Evolutionary conservation across 2,329 filamentous ascomycete genomes (phyloP).

Genomic region (Dothistroma septosporum): DNA sequence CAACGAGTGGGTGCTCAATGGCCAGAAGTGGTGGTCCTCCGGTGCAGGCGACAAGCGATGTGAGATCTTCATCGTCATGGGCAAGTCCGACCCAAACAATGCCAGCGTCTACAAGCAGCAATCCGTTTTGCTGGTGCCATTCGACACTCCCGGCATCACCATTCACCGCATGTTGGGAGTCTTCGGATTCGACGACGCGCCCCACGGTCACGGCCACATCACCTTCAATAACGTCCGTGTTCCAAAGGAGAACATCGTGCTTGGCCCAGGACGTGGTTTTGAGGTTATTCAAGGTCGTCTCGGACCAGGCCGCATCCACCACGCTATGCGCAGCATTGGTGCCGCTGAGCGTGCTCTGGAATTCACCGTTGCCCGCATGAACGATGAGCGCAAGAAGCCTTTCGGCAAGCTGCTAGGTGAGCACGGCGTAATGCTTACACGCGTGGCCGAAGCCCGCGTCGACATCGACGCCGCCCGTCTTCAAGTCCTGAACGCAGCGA

Average conservation of each 20-base stretch:
- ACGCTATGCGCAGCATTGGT: constrained; percentile 93
- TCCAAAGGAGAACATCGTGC: constrained; percentile 75
- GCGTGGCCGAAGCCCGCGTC: constrained; percentile 85
- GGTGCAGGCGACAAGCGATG: constrained; percentile 91
- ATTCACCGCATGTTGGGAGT: constrained; percentile 90
- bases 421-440: constrained; percentile 92
- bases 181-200: constrained; percentile 97
- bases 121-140: constrained; percentile 85
- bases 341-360: constrained; percentile 86
- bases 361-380: constrained; percentile 90
- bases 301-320: constrained; percentile 92
- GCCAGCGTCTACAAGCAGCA: constrained; percentile 80
- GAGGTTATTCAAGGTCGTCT: constrained; percentile 98
- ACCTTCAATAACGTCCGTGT: constrained; percentile 86
- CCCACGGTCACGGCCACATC: constrained; percentile 93
- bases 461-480: constrained; percentile 92
- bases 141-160: constrained; percentile 77
- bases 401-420: constrained; percentile 84
- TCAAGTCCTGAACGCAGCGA: constrained; percentile 86
- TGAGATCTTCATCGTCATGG: constrained; percentile 93
- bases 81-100: constrained; percentile 77
- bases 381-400: constrained; percentile 83
- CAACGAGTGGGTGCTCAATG: constrained; percentile 86
- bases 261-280: constrained; percentile 90
- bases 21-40: constrained; percentile 98